These are phyloP conservation scores for Torulaspora maleeae DNA, from an alignment of 805 yeast species.

Conservation along the genomic window DNA sequence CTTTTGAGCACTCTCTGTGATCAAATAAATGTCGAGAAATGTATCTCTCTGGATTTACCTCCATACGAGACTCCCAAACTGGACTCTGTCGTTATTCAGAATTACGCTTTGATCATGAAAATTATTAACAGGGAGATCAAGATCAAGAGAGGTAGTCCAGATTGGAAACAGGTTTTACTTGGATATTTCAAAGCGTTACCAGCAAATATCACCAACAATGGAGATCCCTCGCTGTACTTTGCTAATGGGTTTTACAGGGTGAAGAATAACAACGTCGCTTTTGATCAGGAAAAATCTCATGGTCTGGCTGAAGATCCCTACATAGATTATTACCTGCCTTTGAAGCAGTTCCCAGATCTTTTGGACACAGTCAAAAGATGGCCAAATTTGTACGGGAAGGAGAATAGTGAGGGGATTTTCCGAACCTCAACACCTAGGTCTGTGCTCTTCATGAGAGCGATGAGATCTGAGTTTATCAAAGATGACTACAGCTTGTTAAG, in stretches of 20 bases:
- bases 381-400: slow-evolving; percentile 18
- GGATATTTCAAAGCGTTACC: slow-evolving; percentile 18
- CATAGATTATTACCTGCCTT: slow-evolving; percentile 22
- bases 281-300: slow-evolving; percentile 6
- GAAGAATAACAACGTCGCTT: slow-evolving; percentile 15
- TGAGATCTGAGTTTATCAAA: slow-evolving; percentile 40
- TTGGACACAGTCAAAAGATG: slow-evolving; percentile 23
- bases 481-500: slow-evolving; percentile 26
- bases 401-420: slow-evolving; percentile 5
- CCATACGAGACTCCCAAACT: slow-evolving; percentile 27
- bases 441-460: slow-evolving; percentile 44
- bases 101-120: slow-evolving; percentile 22
- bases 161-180: slow-evolving; percentile 24
- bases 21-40: slow-evolving; percentile 32
- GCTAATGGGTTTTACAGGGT: slow-evolving; percentile 29
- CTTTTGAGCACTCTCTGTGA: slow-evolving; percentile 41
- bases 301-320: slow-evolving; percentile 12
- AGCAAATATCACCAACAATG: slow-evolving; percentile 14
- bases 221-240: slow-evolving; percentile 26
- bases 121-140: slow-evolving; percentile 19
- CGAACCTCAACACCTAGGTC: slow-evolving; percentile 26
- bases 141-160: slow-evolving; percentile 20
- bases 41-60: slow-evolving; percentile 42
- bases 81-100: slow-evolving; percentile 20
- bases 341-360: slow-evolving; percentile 26